Conservation (phyloP, 352 stramenopile species). For the Blastocystis sp. region DNA sequence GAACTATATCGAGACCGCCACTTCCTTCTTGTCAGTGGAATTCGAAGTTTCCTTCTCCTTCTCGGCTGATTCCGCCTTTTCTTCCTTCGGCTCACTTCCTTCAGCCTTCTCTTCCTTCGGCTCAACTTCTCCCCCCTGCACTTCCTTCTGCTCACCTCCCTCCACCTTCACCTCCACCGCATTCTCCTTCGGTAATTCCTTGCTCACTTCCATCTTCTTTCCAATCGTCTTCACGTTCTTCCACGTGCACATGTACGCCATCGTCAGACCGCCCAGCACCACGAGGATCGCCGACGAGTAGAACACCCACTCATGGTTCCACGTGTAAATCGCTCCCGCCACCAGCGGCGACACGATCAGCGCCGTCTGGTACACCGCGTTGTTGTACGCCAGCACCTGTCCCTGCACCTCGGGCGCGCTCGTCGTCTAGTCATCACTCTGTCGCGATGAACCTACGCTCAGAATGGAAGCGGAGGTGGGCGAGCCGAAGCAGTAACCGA, state of each 20-base stretch:
- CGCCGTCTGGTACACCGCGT: not conserved
- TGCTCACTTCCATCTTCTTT: not conserved
- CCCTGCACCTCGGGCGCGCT: not conserved
- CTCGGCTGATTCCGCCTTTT: too few species aligned
- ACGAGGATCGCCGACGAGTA: not conserved
- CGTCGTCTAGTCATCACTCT: not conserved
- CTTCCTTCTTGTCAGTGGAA: too few species aligned
- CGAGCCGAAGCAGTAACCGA: constrained; percentile 26
- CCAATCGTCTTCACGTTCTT: not conserved
- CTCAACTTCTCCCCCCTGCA: not conserved
- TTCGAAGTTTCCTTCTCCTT: too few species aligned
- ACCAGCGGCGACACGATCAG: not conserved
- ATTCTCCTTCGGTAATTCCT: not conserved
- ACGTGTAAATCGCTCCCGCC: not conserved
- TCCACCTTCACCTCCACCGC: not conserved
- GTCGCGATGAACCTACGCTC: constrained; percentile 6
- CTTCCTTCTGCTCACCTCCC: not conserved
- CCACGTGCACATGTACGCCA: not conserved
- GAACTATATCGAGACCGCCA: too few species aligned
- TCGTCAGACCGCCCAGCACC: not conserved
- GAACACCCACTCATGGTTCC: not conserved
- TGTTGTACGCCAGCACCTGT: not conserved
- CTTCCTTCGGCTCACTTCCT: too few species aligned
- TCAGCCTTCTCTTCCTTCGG: not conserved
- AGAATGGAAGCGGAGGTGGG: constrained; percentile 50